Percentiles rank a stretch among this genome's conserved stretches.
Conservation (phyloP, 306 rosid species). For the Carpinus fangiana region DNA sequence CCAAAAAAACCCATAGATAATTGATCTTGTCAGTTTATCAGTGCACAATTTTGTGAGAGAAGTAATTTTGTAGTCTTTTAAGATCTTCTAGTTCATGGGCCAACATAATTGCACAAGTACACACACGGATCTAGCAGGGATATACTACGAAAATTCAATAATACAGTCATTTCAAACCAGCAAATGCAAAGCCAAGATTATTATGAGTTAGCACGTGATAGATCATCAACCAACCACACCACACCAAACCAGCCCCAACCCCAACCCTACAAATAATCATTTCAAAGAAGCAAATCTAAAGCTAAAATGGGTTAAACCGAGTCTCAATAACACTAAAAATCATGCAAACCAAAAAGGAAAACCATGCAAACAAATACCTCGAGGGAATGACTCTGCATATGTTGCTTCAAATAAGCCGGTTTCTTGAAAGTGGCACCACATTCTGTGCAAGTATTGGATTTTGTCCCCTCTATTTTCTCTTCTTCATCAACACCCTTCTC, state of each 20-base stretch:
- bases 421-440: constrained; percentile 77
- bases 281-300: background rate
- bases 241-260: background rate
- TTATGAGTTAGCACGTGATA: background rate
- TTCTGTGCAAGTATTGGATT: constrained; percentile 55
- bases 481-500: constrained; percentile 30
- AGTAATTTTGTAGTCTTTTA: too few species aligned
- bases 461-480: constrained; percentile 9
- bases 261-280: background rate
- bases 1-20: background rate
- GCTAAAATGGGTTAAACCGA: background rate
- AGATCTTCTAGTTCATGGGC: too few species aligned
- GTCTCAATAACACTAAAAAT: background rate
- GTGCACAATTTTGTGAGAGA: too few species aligned
- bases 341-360: background rate
- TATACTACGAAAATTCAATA: too few species aligned
- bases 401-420: constrained; percentile 74
- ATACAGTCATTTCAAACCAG: background rate
- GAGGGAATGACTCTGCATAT: constrained; percentile 75
- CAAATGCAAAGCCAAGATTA: background rate
- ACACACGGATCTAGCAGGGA: too few species aligned
- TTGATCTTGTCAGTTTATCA: background rate
- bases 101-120: too few species aligned
- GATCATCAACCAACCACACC: background rate
- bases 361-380: constrained; percentile 53